Base-by-base conservation (phyloP, 148 eudicot species). In the Cornus suecica region DNA sequence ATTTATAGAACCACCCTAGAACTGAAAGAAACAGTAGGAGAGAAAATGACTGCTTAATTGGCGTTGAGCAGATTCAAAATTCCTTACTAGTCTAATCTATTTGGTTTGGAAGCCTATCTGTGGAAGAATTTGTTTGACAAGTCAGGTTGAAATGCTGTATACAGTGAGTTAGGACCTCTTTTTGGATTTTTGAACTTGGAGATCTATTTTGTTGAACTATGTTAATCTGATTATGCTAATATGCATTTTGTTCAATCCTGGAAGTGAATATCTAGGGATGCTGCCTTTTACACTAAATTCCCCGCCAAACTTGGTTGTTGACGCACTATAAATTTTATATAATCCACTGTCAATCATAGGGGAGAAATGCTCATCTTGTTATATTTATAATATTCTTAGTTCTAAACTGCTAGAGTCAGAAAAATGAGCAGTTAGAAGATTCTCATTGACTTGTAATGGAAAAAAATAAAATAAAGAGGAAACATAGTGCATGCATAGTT, bases 381-480 rank as follows among this genome's bases (percentile, higher is more conserved):
- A 23, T 68, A 20, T 22, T 37, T 37, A n/a, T 68, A 23, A 11
- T 68, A 11, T 3, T 68, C 30, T 68, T 1, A 37, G 30, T 68
- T 29, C 23, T 9, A 29, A 52, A 30, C 66, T 52, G 67, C 78
- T 65, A 68, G 16, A n/a, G 31, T 2, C 29, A 75, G 52, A 66
- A 75, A 66, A 75, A 52, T 75, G 78, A 67, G 71, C 5, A 52
- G 78, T 75, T 75, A 66, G 65, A 48, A 67, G 78, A 75, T 75
- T 54, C 78, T 54, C 78, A 56, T 66, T 75, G 78, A 75, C 72
- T 67, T 67, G 9, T 23, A 31, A 26, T 29, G 65, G 28, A 16
- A 29, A 20, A 65, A 66, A 34, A 20, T n/a, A 51, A 25, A 23
- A n/a, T n/a, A 67, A 70, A 41, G 22, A 25, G 23, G 14, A 66